phyloP scores from a whole-genome alignment of 208 protist genomes.

The Wallacemonas sp. region DNA sequence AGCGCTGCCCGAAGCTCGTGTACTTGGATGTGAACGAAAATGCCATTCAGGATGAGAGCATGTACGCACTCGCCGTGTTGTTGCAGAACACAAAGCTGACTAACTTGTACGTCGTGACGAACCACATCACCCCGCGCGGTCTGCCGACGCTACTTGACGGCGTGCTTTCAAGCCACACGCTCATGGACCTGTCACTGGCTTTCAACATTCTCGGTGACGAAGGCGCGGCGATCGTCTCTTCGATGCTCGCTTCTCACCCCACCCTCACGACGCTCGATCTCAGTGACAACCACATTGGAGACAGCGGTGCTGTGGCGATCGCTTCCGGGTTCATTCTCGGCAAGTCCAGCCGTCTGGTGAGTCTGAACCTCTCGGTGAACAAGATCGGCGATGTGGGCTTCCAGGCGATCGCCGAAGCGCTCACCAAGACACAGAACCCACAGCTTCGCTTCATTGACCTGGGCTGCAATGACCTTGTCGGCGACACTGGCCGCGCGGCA shows the following conservation, averaged over 20 bases:
- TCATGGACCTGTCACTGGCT: slow-evolving; percentile 61
- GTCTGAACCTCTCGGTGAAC: slow-evolving; percentile 80
- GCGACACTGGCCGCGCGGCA: slow-evolving; percentile 41
- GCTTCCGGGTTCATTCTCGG: slow-evolving; percentile 58
- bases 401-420: slow-evolving; percentile 62
- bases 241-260: slow-evolving; percentile 47
- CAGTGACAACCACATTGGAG: slow-evolving; percentile 82
- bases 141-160: slow-evolving; percentile 78
- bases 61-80: slow-evolving; percentile 56
- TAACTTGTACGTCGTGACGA: slow-evolving; percentile 67
- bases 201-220: slow-evolving; percentile 80
- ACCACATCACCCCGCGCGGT: slow-evolving; percentile 75
- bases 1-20: slow-evolving; percentile 49
- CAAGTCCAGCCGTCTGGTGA: slow-evolving; percentile 37
- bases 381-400: slow-evolving; percentile 73
- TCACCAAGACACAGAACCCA: slow-evolving; percentile 48
- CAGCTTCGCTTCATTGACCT: slow-evolving; percentile 62
- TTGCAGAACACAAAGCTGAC: slow-evolving; percentile 45
- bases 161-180: slow-evolving; percentile 37
- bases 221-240: slow-evolving; percentile 48
- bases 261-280: slow-evolving; percentile 63
- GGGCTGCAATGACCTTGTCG: slow-evolving; percentile 67
- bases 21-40: slow-evolving; percentile 89
- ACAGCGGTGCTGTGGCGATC: slow-evolving; percentile 62
- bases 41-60: slow-evolving; percentile 68